Base-by-base conservation (phyloP, 352 stramenopile genomes). In the Phytopythium boreale region DNA sequence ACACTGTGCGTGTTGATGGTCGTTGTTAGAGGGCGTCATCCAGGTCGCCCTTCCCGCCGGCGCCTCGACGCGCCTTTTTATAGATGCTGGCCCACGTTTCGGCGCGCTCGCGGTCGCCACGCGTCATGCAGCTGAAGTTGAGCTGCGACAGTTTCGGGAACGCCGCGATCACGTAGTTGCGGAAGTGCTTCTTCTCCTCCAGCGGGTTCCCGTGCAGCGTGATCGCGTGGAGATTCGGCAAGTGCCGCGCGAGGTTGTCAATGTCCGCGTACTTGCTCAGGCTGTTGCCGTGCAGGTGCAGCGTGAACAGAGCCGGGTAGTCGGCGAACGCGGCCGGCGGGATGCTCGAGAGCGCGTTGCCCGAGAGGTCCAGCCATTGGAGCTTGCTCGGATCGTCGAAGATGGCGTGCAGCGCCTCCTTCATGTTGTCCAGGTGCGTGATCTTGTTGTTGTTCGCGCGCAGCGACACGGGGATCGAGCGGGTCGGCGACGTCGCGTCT, bases 121-220 rank as follows among this genome's bases (percentile, higher is more conserved):
- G 72, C 1, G 85, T 93, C 51, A 95, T 72, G 24, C 51, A 83
- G 55, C 81, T 90, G 59, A 92, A 95, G 59, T 94, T 84, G 56
- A 94, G 75, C 69, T 93, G 77, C 61, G 72, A 72, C 22, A 95
- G 70, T 17, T 63, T 71, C 4, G 86, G 84, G 56, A 93, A 80
- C n/a, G 73, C 66, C 57, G 82, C 75, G 46, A 96, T 79, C 20
- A 91, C 79, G 67, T 92, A 96, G 69, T 87, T 95, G 26, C 78
- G 74, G 64, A 94, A 96, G 63, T 95, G 82, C 61, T 94, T 96
- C 71, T 92, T 95, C 63, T 94, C 83, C 44, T 90, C 88, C 8
- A 96, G 27, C 6, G 87, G 87, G 62, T 96, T 96, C 17, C 88
- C 88, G 65, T 92, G 87, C 29, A 95, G 61, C 12, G 85, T 87